Evolutionary conservation across 1,139 yeast species (phyloP), one percentile per base, ranked within the genome.

Genomic region (Kluyveromyces marxianus): DNA sequence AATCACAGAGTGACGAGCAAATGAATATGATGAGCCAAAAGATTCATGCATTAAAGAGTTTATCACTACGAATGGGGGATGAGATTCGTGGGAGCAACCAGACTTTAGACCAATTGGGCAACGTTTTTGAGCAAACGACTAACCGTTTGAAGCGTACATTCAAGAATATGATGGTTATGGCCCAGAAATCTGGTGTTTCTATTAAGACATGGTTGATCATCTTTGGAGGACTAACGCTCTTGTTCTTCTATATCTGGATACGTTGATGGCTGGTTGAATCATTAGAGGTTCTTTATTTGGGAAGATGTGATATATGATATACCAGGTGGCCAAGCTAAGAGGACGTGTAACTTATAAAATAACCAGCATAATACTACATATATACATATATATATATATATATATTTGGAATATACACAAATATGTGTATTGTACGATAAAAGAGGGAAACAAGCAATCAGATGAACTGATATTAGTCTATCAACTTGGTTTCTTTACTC

Each of bases 211-310:
- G 97, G 97, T 67, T 84, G 36, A 61, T 71, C 10, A 79, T 89
- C 50, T 83, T 87, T 63, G 67, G 65, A 31, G 57, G 85, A 24
- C 79, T 89, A 7, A 70, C 76, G 43, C 54, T 85, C 50, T 70
- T 84, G 60, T 90, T 89, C 65, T 79, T 87, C 65, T 83, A 83
- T 74, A 89, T 88, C n/a, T 85, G 96, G 95, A 57, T 80, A 45
- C 69, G 71, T 51, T 77, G 62, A 54, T 24, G n/a, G 14, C 6
- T 38, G 7, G 10, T 10, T 30, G 10, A 30, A 30, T 14, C 21
- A 14, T 1, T 14, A 14, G 21, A 14, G 21, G 21, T 2, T 14
- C 21, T 14, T 14, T 14, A 14, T 14, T 14, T 14, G 21, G 21
- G 21, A 14, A 14, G 21, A 14, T 14, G 21, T 14, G 21, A 14